Conservation (phyloP, 108 stramenopile species). For the Cyclotella atomus region DNA sequence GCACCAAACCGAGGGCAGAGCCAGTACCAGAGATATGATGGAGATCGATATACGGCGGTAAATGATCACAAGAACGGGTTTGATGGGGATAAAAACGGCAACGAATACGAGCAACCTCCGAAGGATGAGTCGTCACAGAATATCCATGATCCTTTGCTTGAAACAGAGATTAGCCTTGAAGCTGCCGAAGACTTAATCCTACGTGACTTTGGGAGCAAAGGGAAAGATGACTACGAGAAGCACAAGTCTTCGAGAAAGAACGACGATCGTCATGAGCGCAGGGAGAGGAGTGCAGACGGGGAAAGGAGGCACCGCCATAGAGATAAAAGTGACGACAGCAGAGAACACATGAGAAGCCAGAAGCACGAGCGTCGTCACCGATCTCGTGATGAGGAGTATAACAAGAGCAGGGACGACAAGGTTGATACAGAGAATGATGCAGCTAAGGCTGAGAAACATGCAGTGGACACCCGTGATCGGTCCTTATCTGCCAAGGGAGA, state of each 20-base stretch:
- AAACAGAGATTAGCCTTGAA: not conserved
- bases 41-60: not conserved
- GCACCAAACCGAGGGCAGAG: not conserved
- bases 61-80: too few species aligned
- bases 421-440: too few species aligned
- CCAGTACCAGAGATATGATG: not conserved
- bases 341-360: conserved; percentile 14
- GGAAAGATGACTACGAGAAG: too few species aligned
- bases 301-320: conserved; percentile 3
- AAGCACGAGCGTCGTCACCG: too few species aligned
- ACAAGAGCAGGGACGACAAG: too few species aligned
- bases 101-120: not conserved
- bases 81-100: not conserved
- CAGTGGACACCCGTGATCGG: too few species aligned
- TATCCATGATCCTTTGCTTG: not conserved
- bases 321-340: conserved; percentile 22
- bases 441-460: too few species aligned
- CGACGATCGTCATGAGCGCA: not conserved
- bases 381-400: too few species aligned
- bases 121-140: not conserved
- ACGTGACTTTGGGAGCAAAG: too few species aligned
- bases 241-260: too few species aligned
- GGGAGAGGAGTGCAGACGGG: conserved; percentile 19
- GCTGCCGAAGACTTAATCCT: conserved; percentile 1
- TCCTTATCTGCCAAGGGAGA: too few species aligned